Evolutionary conservation across 1,139 yeast genomes (phyloP), one percentile per base, ranked within the genome.

Genomic region (Zygosaccharomyces pseudobailii): DNA sequence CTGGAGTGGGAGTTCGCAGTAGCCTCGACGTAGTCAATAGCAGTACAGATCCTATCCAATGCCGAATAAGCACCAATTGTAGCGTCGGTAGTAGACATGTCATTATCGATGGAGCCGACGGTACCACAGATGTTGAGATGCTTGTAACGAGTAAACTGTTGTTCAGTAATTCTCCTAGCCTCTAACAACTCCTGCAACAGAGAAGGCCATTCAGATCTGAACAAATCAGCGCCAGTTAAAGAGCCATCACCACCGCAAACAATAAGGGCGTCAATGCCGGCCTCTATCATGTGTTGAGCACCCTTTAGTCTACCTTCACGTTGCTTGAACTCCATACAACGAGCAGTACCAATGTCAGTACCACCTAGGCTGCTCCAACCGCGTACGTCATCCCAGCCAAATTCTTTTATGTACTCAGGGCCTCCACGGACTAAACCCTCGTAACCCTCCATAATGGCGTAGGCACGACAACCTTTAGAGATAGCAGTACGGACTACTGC

Each of bases 171-270:
- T 55, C 71, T 73, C 4, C 77, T 75, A 5, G 69, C 74, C 1
- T 71, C 71, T 36, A 76, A 72, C 55, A 92, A 76, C 67, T 92
- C 97, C 32, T 76, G 68, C 43, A 90, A 71, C 57, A 92, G 77
- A 17, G 86, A 76, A 4, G 96, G 96, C 98, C 98, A 92, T 69
- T 92, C 97, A 30, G 80, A 70, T 66, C 98, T 81, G 73, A 92
- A 89, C 53, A 86, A 73, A 66, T 92, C 97, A 10, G 98, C 98
- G 59, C 98, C 98, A 1, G 98, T 92, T 56, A 92, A 75, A 0
- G 97, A 89, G 47, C 98, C 98, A 65, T 92, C 98, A 71, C 98
- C 98, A 62, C 98, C 98, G 71, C 97, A 88, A n/a, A 92, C 97
- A 58, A 92, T 83, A 56, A 92, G 75, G 0, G 96, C 97, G 65